Conservation (phyloP, 2,329 filamentous ascomycete genomes). For the Claviceps fusiformis region DNA sequence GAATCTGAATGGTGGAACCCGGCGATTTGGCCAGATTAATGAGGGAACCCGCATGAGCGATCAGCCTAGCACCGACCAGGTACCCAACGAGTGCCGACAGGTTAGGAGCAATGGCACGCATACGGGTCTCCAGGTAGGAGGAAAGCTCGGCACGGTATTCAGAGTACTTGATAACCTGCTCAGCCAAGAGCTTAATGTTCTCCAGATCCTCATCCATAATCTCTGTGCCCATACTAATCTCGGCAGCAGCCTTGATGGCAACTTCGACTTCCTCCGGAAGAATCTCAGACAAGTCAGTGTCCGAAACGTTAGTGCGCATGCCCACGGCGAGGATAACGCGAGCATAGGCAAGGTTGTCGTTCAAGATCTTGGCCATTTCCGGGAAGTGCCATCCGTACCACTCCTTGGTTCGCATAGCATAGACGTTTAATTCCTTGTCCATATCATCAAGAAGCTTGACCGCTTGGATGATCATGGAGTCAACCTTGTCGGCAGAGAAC, state of each 20-base stretch:
- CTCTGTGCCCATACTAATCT: conserved; percentile 97
- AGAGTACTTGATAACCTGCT: conserved; percentile 85
- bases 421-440: conserved; percentile 97
- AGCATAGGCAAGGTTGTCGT: conserved; percentile 92
- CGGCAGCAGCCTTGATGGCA: conserved; percentile 83
- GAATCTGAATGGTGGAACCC: conserved; percentile 91
- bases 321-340: conserved; percentile 80
- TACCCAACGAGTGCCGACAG: conserved; percentile 86
- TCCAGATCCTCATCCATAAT: conserved; percentile 85
- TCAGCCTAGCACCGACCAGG: conserved; percentile 84
- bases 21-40: conserved; percentile 92
- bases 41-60: conserved; percentile 86
- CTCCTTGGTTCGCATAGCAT: conserved; percentile 98
- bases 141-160: conserved; percentile 82
- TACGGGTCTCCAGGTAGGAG: conserved; percentile 79
- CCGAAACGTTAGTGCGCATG: conserved; percentile 67
- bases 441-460: conserved; percentile 89
- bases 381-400: conserved; percentile 99
- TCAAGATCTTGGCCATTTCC: conserved; percentile 91
- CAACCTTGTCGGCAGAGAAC: conserved; percentile 96
- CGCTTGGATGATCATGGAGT: conserved; percentile 98
- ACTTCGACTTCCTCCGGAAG: conserved; percentile 90
- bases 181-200: conserved; percentile 81
- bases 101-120: conserved; percentile 95
- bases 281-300: conserved; percentile 72